Percentiles rank a stretch among this genome's conserved stretches.
Conservation (phyloP, 108 stramenopile genomes). For the Discostella pseudostelligera region DNA sequence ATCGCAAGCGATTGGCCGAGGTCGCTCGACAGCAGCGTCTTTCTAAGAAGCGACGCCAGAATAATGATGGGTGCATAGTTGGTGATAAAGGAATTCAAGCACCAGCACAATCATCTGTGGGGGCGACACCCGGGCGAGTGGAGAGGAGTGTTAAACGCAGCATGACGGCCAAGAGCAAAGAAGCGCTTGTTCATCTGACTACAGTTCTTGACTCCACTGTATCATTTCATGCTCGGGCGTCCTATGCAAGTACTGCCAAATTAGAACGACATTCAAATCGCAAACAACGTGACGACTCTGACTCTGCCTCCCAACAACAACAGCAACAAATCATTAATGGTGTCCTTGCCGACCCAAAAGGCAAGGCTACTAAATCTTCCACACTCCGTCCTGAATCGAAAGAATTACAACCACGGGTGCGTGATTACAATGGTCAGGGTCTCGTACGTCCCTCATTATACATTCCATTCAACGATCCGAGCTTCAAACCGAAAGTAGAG, state of each 20-base stretch:
- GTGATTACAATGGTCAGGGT: conserved; percentile 86
- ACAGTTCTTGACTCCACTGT: background rate
- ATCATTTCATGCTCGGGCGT: background rate
- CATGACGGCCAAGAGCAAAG: background rate
- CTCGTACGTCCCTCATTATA: conserved; percentile 69
- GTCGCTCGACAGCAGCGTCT: conserved; percentile 11
- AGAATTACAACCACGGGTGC: conserved; percentile 67
- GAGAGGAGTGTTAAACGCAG: conserved; percentile 2
- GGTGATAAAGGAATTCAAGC: background rate
- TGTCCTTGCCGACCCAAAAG: conserved; percentile 37
- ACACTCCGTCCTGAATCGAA: conserved; percentile 49
- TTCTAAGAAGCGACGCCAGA: background rate
- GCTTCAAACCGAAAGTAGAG: conserved; percentile 65
- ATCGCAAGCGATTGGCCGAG: conserved; percentile 26
- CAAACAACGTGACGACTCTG: conserved; percentile 8
- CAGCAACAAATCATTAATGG: conserved; percentile 11
- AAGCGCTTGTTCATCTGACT: background rate
- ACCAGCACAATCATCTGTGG: background rate
- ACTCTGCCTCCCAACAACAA: conserved; percentile 17
- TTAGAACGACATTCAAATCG: conserved; percentile 3
- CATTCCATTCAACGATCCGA: conserved; percentile 66
- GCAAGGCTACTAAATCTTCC: conserved; percentile 40
- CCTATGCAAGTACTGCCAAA: background rate
- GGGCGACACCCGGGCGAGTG: background rate
- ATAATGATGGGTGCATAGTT: conserved; percentile 5